Conservation (phyloP, 2,329 filamentous ascomycete species). For the Verticillium dahliae region DNA sequence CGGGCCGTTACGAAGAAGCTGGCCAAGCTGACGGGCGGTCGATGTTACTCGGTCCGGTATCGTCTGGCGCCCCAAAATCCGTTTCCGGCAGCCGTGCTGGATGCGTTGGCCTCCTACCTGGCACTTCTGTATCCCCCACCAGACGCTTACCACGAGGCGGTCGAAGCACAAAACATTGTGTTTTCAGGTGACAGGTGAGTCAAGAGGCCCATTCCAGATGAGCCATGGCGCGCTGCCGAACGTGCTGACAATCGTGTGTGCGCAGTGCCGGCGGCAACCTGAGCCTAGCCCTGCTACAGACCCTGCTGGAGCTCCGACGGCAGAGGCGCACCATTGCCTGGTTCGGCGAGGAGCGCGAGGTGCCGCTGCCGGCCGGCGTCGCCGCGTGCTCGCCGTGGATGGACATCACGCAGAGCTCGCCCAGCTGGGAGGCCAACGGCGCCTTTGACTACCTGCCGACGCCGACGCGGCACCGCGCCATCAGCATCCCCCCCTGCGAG, state of each 20-base stretch:
- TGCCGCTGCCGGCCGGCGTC: constrained; percentile 62
- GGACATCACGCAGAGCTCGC: constrained; percentile 60
- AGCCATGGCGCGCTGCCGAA: too few relatives aligned
- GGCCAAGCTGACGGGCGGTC: constrained; percentile 59
- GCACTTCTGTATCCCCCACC: constrained; percentile 65
- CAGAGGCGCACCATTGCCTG: constrained; percentile 45
- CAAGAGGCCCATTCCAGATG: not conserved
- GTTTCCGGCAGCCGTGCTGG: constrained; percentile 68
- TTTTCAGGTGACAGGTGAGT: constrained; percentile 61
- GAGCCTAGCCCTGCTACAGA: constrained; percentile 57
- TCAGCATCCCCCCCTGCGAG: constrained; percentile 33
- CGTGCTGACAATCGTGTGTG: not conserved
- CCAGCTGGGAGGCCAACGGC: constrained; percentile 43
- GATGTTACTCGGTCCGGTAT: constrained; percentile 68
- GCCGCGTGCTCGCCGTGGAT: constrained; percentile 63
- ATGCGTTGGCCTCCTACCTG: constrained; percentile 67
- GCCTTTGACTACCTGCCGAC: constrained; percentile 60
- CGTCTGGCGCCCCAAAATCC: constrained; percentile 67
- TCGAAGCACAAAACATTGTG: constrained; percentile 60
- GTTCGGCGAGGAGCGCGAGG: constrained; percentile 48
- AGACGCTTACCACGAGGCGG: constrained; percentile 58
- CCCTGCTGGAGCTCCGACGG: constrained; percentile 56
- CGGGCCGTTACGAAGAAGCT: constrained; percentile 52
- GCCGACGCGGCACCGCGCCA: constrained; percentile 22
- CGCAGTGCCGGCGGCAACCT: constrained; percentile 67